Evolutionary conservation across 2,329 filamentous ascomycete species (phyloP).

Genomic region (Rutstroemia sp.): DNA sequence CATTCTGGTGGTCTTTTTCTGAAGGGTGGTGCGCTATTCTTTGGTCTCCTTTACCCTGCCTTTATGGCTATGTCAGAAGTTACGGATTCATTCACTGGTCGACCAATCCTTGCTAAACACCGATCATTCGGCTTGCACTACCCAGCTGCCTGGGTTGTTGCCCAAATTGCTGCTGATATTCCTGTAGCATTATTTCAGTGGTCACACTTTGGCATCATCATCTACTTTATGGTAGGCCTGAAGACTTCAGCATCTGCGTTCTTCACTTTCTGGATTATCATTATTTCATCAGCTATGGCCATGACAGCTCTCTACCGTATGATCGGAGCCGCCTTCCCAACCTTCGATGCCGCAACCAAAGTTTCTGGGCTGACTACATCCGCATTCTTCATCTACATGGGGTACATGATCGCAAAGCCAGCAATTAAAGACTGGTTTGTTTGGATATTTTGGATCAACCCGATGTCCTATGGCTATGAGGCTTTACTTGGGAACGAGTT

Average conservation of each 20-base stretch:
- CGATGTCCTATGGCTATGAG: constrained; percentile 63
- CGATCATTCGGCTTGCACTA: constrained; percentile 50
- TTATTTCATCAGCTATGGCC: constrained; percentile 39
- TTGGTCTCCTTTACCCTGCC: constrained; percentile 54
- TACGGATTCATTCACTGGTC: constrained; percentile 52
- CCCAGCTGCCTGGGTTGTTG: constrained; percentile 50
- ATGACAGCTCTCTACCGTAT: constrained; percentile 39
- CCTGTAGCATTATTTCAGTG: constrained; percentile 52
- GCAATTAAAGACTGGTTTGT: constrained; percentile 56
- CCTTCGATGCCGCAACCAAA: constrained; percentile 52
- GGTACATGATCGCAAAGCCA: constrained; percentile 55
- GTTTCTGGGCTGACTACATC: constrained; percentile 41
- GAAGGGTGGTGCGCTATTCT: constrained; percentile 58
- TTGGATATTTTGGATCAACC: constrained; percentile 59
- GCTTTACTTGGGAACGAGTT: constrained; percentile 66
- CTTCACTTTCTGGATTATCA: constrained; percentile 52
- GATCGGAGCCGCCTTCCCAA: constrained; percentile 52
- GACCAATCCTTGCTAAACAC: constrained; percentile 52
- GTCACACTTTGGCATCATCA: constrained; percentile 45
- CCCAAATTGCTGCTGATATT: constrained; percentile 46
- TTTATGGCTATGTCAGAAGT: constrained; percentile 61
- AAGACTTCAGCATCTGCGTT: constrained; percentile 44
- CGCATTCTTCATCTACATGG: constrained; percentile 53
- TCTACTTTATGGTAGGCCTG: constrained; percentile 59
- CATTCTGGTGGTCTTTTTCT: constrained; percentile 54